These are phyloP conservation scores for Bretschneidera sinensis DNA, from an alignment of 345 rosid species.

Conservation along the genomic window DNA sequence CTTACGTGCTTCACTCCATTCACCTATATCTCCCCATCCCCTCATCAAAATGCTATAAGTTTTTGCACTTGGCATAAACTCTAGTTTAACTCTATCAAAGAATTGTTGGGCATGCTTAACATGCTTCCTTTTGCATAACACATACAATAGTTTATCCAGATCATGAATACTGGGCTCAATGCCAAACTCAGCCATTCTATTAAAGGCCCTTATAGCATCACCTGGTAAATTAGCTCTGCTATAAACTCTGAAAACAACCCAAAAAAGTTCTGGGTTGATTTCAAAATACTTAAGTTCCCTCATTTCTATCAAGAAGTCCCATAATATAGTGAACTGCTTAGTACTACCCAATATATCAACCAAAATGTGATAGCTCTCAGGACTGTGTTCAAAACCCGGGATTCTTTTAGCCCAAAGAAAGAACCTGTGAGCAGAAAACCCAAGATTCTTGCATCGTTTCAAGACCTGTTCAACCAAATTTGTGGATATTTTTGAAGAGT, in stretches of 20 bases:
- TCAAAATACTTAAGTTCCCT: conserved; percentile 44
- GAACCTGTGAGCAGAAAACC: conserved; percentile 79
- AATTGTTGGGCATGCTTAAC: conserved; percentile 52
- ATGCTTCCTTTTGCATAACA: conserved; percentile 63
- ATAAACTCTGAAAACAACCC: conserved; percentile 74
- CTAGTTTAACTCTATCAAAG: conserved; percentile 41
- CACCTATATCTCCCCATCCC: conserved; percentile 58
- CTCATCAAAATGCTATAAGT: conserved; percentile 59
- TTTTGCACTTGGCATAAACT: conserved; percentile 38
- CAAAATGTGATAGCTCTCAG: conserved; percentile 56
- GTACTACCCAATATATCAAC: conserved; percentile 63
- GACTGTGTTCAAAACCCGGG: conserved; percentile 57
- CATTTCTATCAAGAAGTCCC: conserved; percentile 74
- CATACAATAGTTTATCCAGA: conserved; percentile 56
- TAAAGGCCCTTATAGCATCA: conserved; percentile 70
- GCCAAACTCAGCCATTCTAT: conserved; percentile 79
- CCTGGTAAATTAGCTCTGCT: conserved; percentile 63
- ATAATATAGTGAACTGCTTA: conserved; percentile 60
- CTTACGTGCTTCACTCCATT: conserved; percentile 38
- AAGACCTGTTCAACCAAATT: conserved; percentile 69
- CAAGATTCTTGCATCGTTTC: conserved; percentile 77
- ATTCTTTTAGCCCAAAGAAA: conserved; percentile 76
- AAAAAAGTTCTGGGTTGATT: conserved; percentile 46
- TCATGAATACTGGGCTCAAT: conserved; percentile 54
- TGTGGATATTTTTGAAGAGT: conserved; percentile 47